phyloP scores from a whole-genome alignment of 1,284 basidiomycete species.

The Irpex sp. region DNA sequence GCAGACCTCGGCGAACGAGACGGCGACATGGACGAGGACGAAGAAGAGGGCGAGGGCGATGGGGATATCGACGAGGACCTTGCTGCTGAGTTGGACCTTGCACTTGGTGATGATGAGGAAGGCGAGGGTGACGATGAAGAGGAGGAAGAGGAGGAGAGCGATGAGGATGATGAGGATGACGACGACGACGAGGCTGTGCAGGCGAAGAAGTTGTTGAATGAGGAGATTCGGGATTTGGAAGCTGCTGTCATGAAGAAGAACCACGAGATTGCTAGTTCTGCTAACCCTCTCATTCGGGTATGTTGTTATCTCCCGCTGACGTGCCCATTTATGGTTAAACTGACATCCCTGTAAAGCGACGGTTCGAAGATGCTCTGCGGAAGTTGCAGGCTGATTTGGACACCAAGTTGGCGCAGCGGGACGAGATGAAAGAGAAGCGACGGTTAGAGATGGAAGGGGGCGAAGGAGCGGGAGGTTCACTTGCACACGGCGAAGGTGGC shows the following conservation, averaged over 20 bases:
- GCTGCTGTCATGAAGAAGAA: conserved; percentile 86
- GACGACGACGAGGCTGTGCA: conserved; percentile 61
- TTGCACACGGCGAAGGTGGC: conserved; percentile 38
- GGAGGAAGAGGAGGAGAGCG: conserved; percentile 66
- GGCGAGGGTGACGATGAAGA: conserved; percentile 69
- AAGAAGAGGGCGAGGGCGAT: conserved; percentile 59
- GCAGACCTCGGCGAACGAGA: conserved; percentile 46
- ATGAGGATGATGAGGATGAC: conserved; percentile 67
- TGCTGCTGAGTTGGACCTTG: conserved; percentile 71
- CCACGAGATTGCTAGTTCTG: conserved; percentile 80
- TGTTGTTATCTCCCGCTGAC: conserved; percentile 15
- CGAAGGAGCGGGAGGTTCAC: conserved; percentile 41
- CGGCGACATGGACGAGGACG: conserved; percentile 57
- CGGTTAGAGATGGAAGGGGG: conserved; percentile 64
- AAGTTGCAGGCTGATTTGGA: conserved; percentile 86
- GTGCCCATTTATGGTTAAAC: not conserved
- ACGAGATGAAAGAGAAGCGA: conserved; percentile 72
- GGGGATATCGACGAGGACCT: conserved; percentile 80
- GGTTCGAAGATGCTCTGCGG: conserved; percentile 89
- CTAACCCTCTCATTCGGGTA: conserved; percentile 87
- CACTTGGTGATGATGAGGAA: conserved; percentile 64
- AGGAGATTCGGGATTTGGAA: conserved; percentile 89
- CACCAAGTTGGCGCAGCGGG: conserved; percentile 78
- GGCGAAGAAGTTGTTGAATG: conserved; percentile 77
- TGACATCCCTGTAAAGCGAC: conserved; percentile 53